These are phyloP conservation scores for Cystofilobasidium ferigula DNA, from an alignment of 768 basidiomycete genomes.

Conservation along the genomic window DNA sequence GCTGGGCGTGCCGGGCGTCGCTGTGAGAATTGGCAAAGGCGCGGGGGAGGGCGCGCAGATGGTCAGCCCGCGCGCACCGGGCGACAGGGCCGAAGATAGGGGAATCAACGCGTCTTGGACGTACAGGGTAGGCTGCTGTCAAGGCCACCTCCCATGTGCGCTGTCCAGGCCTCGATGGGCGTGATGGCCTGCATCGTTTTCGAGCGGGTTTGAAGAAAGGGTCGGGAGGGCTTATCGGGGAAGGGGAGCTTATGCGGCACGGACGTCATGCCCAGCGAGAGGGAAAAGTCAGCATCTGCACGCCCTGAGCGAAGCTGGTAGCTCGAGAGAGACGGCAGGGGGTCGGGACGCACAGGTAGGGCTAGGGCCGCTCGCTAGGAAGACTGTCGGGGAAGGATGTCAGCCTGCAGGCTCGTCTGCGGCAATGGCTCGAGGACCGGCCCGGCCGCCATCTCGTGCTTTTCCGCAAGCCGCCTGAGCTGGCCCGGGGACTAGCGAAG, in stretches of 20 bases:
- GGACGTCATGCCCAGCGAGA: neutral
- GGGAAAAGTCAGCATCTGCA: neutral
- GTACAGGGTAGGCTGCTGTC: constrained; percentile 20
- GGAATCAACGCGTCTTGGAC: neutral
- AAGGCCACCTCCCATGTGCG: constrained; percentile 13
- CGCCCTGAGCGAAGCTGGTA: no score
- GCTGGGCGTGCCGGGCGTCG: constrained; percentile 22
- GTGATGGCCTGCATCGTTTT: constrained; percentile 7
- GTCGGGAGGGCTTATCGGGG: constrained; percentile 3
- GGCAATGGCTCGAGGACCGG: no score
- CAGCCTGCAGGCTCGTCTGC: neutral
- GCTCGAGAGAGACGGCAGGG: neutral
- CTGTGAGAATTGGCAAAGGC: neutral
- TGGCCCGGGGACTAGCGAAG: no score
- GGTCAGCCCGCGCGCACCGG: neutral
- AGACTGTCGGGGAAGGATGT: neutral
- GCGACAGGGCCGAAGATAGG: neutral
- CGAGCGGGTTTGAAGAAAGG: neutral
- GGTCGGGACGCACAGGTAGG: neutral
- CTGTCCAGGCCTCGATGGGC: constrained; percentile 24
- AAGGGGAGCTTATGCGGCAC: neutral
- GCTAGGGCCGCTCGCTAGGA: neutral
- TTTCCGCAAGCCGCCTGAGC: no score
- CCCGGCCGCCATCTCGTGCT: no score
- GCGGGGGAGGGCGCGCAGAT: neutral